A percentile compares a stretch with the other conserved stretches of the same genome.
Evolutionary conservation across 2,329 filamentous ascomycete genomes (phyloP).

Genomic region (Aureobasidium sp.): DNA sequence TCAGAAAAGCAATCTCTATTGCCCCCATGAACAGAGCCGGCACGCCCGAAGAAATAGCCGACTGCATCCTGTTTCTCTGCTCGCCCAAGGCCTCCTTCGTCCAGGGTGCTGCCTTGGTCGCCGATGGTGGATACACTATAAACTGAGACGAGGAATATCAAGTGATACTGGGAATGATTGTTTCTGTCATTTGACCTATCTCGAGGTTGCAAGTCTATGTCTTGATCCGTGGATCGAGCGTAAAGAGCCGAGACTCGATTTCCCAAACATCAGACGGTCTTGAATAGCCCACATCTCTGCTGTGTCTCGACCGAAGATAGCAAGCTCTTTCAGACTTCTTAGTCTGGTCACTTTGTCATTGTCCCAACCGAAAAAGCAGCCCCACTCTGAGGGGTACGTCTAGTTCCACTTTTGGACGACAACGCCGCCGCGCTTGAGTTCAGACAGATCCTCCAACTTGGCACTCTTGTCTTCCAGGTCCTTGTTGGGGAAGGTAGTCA

Average conservation of each 20-base stretch:
- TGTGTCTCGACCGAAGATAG: background rate
- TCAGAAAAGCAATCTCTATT: conserved; percentile 26
- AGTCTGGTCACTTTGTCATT: background rate
- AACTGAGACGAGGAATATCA: conserved; percentile 23
- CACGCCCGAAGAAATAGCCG: conserved; percentile 41
- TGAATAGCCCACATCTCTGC: background rate
- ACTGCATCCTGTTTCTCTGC: conserved; percentile 41
- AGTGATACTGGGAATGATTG: background rate
- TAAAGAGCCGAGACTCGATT: background rate
- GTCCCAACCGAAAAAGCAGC: background rate
- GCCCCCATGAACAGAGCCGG: conserved; percentile 31
- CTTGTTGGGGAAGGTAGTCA: conserved; percentile 78
- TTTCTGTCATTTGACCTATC: background rate
- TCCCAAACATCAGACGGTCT: background rate
- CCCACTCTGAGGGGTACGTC: background rate
- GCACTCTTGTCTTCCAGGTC: conserved; percentile 62
- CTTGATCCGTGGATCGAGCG: background rate
- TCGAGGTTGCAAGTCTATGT: background rate
- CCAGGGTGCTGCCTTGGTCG: conserved; percentile 38
- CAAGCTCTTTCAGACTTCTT: background rate
- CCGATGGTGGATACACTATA: conserved; percentile 42
- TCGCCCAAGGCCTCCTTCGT: conserved; percentile 42
- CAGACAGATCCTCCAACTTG: conserved; percentile 41
- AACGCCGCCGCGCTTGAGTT: conserved; percentile 48
- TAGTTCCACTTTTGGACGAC: conserved; percentile 50